Base-by-base conservation (phyloP, 306 rosid genomes). In the Quercus dentata region DNA sequence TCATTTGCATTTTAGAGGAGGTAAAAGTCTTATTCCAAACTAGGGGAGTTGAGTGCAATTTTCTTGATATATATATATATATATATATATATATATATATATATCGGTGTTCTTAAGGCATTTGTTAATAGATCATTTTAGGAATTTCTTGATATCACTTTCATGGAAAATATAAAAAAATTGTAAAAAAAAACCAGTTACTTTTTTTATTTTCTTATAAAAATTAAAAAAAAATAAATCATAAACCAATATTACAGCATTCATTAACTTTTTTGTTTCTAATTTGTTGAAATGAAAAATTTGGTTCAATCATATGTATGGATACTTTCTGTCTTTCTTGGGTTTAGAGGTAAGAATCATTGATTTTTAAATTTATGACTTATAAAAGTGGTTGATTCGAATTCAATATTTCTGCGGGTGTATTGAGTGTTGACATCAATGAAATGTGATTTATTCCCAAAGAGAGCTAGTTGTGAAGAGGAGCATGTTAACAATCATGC, bases 401-500 rank as follows among this genome's bases (percentile, higher is more conserved):
- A 46, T 81, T 57, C 25, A 59, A 49, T 49, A 64, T 28, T 70
- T 76, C 21, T 75, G 15, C n/a, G 56, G 18, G 1, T 19, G 12
- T n/a, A 41, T 41, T 41, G 46, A 41, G 12, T 41, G 46, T 8
- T 41, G 46, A 41, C 46, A 38, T 7, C 46, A 38, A 38, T 23
- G 61, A 80, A 75, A 19, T 23, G 55, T 17, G 31, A 49, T 49
- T 49, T 13, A 49, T 49, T 49, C 54, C 54, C 54, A 49, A 49
- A 49, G 17, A 49, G 54, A 13, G 15, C 14, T 10, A 12, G 1
- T 12, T 49, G 5, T 49, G 5, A 49, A 57, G 77, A 21, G 41
- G 25, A 31, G 70, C 68, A 74, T 18, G 78, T 14, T n/a, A 62
- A 18, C 35, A 72, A 78, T 51, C 70, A 76, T 74, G 81, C 73